phyloP scores from a whole-genome alignment of 1,284 basidiomycete genomes.

The Puccinia novopanici region DNA sequence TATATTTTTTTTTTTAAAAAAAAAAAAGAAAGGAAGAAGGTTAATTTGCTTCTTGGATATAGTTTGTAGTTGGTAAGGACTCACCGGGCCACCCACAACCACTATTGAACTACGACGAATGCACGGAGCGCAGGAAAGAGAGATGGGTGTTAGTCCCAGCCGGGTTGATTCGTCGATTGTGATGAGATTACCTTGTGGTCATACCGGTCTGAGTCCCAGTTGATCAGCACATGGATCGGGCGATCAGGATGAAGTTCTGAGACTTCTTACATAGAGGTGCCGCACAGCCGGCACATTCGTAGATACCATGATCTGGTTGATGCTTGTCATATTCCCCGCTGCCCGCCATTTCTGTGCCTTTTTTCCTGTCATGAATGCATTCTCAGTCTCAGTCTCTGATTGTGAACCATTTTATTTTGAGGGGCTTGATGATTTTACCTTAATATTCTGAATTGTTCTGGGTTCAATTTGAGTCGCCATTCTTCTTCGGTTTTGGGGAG shows the following conservation, averaged over 20 bases:
- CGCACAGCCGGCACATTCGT: constrained; percentile 60
- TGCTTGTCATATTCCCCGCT: constrained; percentile 36
- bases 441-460: constrained; percentile 44
- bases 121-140: not conserved
- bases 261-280: constrained; percentile 58
- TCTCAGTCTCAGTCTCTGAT: not conserved
- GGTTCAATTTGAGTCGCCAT: constrained; percentile 38
- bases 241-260: not conserved
- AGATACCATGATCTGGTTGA: constrained; percentile 52
- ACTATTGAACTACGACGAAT: constrained; percentile 58
- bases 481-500: constrained; percentile 42
- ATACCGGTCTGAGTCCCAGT: constrained; percentile 32
- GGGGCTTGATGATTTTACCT: not conserved
- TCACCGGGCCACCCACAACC: constrained; percentile 61
- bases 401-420: not conserved
- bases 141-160: not conserved
- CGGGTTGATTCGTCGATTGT: not conserved
- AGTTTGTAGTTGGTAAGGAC: not conserved
- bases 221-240: constrained; percentile 35
- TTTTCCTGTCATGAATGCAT: constrained; percentile 3
- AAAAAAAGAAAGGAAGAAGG: not conserved
- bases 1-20: not conserved
- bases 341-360: constrained; percentile 39
- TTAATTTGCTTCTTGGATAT: not conserved
- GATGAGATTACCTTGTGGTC: constrained; percentile 34